These are phyloP conservation scores for Phlebiopsis flavidoalba DNA, from an alignment of 768 basidiomycete genomes.

Conservation along the genomic window DNA sequence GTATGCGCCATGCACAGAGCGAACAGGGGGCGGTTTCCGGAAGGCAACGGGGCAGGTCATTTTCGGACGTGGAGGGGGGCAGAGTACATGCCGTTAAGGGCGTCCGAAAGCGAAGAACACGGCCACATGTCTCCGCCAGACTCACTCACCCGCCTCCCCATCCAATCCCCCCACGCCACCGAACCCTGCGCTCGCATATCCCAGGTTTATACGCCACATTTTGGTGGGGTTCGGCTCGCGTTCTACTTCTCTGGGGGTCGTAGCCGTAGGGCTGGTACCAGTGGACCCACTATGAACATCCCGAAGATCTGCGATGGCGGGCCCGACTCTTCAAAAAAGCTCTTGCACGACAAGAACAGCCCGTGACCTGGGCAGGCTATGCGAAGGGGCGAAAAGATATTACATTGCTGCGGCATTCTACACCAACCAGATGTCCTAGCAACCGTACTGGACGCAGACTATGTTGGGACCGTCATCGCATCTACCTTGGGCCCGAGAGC, in stretches of 20 bases:
- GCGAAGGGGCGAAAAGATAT: slow-evolving; percentile 27
- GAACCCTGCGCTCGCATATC: not conserved
- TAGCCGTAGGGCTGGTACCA: slow-evolving; percentile 4
- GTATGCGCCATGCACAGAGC: not conserved
- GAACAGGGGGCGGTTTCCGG: not conserved
- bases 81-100: not conserved
- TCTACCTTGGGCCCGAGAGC: slow-evolving; percentile 36
- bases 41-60: not conserved
- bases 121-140: not conserved
- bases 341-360: slow-evolving; percentile 7
- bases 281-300: slow-evolving; percentile 20
- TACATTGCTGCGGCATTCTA: slow-evolving; percentile 38
- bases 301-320: slow-evolving; percentile 22
- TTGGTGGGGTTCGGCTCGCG: slow-evolving; percentile 9
- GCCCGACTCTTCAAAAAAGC: slow-evolving; percentile 16
- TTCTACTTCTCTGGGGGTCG: slow-evolving; percentile 9
- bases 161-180: not conserved
- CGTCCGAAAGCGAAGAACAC: not conserved
- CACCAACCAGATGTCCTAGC: slow-evolving; percentile 33
- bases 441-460: slow-evolving; percentile 35
- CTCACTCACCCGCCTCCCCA: not conserved
- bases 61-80: slow-evolving; percentile 5
- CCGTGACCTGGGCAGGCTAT: slow-evolving; percentile 18
- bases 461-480: slow-evolving; percentile 29
- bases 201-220: not conserved